These are phyloP conservation scores for Aspergillus sp. DNA, from an alignment of 2,329 filamentous ascomycete genomes.

Conservation along the genomic window DNA sequence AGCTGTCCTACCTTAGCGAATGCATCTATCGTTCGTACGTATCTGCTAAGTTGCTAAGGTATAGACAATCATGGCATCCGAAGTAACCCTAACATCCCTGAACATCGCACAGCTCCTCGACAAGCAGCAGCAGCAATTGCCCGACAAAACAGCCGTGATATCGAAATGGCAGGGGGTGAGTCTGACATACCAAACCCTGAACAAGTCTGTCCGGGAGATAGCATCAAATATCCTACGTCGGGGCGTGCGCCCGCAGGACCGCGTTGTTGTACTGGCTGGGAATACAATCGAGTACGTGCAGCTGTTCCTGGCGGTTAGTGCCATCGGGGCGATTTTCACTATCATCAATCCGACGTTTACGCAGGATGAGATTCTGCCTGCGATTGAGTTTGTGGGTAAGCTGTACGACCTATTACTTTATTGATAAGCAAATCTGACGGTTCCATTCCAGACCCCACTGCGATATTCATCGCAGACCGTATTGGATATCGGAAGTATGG, in stretches of 20 bases:
- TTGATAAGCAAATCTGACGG: background rate
- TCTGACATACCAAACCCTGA: conserved; percentile 1
- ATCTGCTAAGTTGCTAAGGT: too few relatives aligned
- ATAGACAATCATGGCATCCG: background rate
- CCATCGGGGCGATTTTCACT: conserved; percentile 57
- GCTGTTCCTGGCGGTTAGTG: conserved; percentile 65
- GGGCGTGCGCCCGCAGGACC: conserved; percentile 63
- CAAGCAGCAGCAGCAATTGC: background rate
- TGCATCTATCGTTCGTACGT: too few relatives aligned
- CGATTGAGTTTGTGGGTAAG: conserved; percentile 1
- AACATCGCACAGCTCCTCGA: background rate
- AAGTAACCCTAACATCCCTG: background rate
- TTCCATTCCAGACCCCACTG: background rate
- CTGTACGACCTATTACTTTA: background rate
- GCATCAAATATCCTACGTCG: conserved; percentile 51
- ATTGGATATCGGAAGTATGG: conserved; percentile 25
- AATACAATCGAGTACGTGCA: conserved; percentile 53
- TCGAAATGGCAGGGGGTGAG: conserved; percentile 6
- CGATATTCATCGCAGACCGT: conserved; percentile 1
- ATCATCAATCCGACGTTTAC: conserved; percentile 78
- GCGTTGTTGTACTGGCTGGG: conserved; percentile 67
- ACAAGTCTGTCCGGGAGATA: background rate
- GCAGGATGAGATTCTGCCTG: conserved; percentile 42
- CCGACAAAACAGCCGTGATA: background rate
- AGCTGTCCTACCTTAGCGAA: too few relatives aligned